Base-by-base conservation (phyloP, 2,329 filamentous ascomycete genomes). In the Epichloe uncinata region DNA sequence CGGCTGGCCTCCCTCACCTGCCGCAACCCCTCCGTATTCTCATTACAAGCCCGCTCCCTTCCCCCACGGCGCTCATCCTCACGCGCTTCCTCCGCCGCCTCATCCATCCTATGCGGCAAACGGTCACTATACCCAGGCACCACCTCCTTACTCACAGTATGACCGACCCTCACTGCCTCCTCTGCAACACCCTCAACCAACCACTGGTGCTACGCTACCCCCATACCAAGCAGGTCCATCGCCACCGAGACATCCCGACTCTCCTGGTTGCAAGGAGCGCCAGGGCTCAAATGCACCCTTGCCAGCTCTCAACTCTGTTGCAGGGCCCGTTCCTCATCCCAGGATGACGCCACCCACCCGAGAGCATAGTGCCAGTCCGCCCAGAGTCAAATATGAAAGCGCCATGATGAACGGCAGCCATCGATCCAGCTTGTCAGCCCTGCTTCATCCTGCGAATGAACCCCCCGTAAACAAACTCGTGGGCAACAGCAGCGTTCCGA, bases 1-100 rank as follows among this genome's bases (percentile, higher is more conserved):
- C 57, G 66, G 62, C 15, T 80, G 74, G 76, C 76, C 73, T 41
- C 75, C 70, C n/a, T 79, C 74, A 20, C 77, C 75, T 5, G 69
- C 73, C 5, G 70, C 72, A 5, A 79, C 75, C 20, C 75, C 76
- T 44, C 75, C 75, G 0, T 79, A 73, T 55, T 64, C 63, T 55
- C 73, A 76, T 54, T 72, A 73, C 55, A 61, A 64, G 5, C 58
- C 62, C 2, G 64, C 65, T 22, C 60, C 66, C 4, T 72, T 70
- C 52, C 62, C 22, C 41, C 57, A 58, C 11, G 53, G 53, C 55
- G 50, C 52, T 5, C 63, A 63, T 20, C 58, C 60, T 40, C 62
- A 46, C 30, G 20, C 37, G 11, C 44, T 55, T 6, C 59, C 63
- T 44, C 58, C 55, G 61, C 57, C 60, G 36, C 58, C 49, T 41